Base-by-base conservation (phyloP, 2,329 filamentous ascomycete species). In the Xylariomycetidae sp. region DNA sequence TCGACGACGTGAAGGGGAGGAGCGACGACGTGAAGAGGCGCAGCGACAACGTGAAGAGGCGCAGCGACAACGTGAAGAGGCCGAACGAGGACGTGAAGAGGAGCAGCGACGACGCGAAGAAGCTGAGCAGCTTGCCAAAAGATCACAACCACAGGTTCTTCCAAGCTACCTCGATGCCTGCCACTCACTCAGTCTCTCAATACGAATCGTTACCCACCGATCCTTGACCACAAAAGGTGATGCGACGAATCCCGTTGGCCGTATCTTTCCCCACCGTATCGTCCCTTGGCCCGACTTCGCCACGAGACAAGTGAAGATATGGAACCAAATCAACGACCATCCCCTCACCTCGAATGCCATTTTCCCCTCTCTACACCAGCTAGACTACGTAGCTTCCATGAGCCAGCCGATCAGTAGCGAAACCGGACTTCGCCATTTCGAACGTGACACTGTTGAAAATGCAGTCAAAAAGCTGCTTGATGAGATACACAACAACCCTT, bases 401-500 rank as follows among this genome's bases (percentile, higher is more conserved):
- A 38, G 62, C 25, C 23, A 20, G 0, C 57, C 53, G 2, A 58
- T 66, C 27, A 57, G 51, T 23, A 59, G 57, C 25, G 56, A 66
- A 45, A 36, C 38, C 26, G 47, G 50, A 16, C 57, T 67, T 17
- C 53, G 51, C 25, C 25, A 58, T 16, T 60, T 53, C 31, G 48
- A 62, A 41, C 52, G 46, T n/a, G 41, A 59, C 9, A 49, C 48
- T 4, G 50, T 67, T 6, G 56, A 66, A 38, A 60, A 58, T 38
- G 46, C 51, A 3, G 56, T 66, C 6, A 32, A 53, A 36, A 56
- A 48, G 35, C 36, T 66, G 13, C 22, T 66, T 14, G 38, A 56
- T 6, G 34, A 30, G 22, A 41, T 49, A 3, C 54, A 48, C 16
- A 36, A 53, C 2, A 35, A 66, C 26, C 12, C 44, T n/a, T n/a